Percentiles rank a stretch among this genome's conserved stretches.
Conservation (phyloP, 805 yeast species). For the Candida multigemmis region DNA sequence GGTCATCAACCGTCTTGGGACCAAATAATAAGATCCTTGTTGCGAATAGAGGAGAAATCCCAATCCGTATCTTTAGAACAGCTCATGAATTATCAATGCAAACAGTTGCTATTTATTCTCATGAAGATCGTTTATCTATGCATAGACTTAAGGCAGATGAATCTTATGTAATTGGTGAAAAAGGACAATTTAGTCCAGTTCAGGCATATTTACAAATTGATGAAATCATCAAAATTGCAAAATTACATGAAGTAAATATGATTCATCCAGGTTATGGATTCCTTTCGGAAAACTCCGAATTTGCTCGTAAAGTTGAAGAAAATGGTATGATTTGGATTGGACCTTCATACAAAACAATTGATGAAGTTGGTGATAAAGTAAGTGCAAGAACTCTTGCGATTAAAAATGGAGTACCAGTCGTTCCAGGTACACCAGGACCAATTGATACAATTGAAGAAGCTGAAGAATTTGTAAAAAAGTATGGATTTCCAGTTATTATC, state of each 20-base stretch:
- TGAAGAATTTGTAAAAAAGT: slow-evolving; percentile 60
- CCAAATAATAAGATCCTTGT: slow-evolving; percentile 53
- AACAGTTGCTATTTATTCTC: slow-evolving; percentile 94
- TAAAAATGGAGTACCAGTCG: slow-evolving; percentile 78
- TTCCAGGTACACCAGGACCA: slow-evolving; percentile 98
- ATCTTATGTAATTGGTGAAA: slow-evolving; percentile 82
- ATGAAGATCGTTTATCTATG: slow-evolving; percentile 91
- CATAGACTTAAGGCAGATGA: slow-evolving; percentile 93
- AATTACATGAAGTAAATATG: slow-evolving; percentile 69
- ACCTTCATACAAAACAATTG: slow-evolving; percentile 81
- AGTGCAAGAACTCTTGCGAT: slow-evolving; percentile 85
- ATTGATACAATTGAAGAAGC: slow-evolving; percentile 78
- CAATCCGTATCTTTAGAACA: slow-evolving; percentile 85
- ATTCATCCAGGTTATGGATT: slow-evolving; percentile 85
- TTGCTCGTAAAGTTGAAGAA: slow-evolving; percentile 85
- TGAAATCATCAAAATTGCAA: slow-evolving; percentile 60
- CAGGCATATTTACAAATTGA: slow-evolving; percentile 94
- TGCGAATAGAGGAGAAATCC: slow-evolving; percentile 81
- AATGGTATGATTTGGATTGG: slow-evolving; percentile 96
- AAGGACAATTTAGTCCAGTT: slow-evolving; percentile 89
- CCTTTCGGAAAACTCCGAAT: slow-evolving; percentile 67
- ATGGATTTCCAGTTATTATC: slow-evolving; percentile 94
- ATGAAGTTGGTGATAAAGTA: slow-evolving; percentile 94
- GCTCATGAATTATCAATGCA: slow-evolving; percentile 97
- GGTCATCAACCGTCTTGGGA: slow-evolving; percentile 34